Percentiles rank a stretch among this genome's conserved stretches.
Conservation (phyloP, 305 asterid species). For the Fraxinus platypoda region DNA sequence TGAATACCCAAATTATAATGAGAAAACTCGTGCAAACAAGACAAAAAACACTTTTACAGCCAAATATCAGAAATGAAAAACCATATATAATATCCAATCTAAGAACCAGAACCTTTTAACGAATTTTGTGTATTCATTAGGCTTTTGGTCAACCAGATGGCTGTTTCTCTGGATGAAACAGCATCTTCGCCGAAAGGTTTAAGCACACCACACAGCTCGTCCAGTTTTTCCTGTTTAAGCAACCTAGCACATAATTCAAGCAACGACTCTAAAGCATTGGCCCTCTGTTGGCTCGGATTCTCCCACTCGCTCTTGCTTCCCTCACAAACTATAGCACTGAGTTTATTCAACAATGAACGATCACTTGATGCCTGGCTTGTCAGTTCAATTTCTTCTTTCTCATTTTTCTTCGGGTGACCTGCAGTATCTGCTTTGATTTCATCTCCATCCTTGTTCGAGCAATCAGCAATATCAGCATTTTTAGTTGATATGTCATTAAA, state of each 20-base stretch:
- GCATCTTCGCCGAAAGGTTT: slow-evolving; percentile 88
- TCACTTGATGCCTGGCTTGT: slow-evolving; percentile 16
- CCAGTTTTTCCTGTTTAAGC: slow-evolving; percentile 87
- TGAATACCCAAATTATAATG: neutral
- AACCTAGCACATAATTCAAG: slow-evolving; percentile 90
- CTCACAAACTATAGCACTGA: slow-evolving; percentile 28
- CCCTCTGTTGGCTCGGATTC: slow-evolving; percentile 51
- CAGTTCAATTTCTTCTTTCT: slow-evolving; percentile 32
- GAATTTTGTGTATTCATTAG: slow-evolving; percentile 74
- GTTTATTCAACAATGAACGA: slow-evolving; percentile 22
- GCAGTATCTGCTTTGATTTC: slow-evolving; percentile 20
- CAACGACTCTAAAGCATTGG: slow-evolving; percentile 80
- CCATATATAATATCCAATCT: neutral
- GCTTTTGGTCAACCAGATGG: slow-evolving; percentile 89
- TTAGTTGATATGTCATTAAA: slow-evolving; percentile 18
- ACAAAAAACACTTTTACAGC: neutral
- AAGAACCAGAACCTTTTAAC: slow-evolving; percentile 42
- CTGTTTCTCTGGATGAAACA: slow-evolving; percentile 93
- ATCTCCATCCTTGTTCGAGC: slow-evolving; percentile 11
- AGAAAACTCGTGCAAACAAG: neutral
- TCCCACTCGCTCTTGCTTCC: slow-evolving; percentile 40
- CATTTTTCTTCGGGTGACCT: slow-evolving; percentile 4
- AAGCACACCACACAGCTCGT: slow-evolving; percentile 84
- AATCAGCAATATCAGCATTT: neutral
- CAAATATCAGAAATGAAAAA: neutral